phyloP scores from a whole-genome alignment of 371 early-diverging fungal species.

The Mortierella sp. region DNA sequence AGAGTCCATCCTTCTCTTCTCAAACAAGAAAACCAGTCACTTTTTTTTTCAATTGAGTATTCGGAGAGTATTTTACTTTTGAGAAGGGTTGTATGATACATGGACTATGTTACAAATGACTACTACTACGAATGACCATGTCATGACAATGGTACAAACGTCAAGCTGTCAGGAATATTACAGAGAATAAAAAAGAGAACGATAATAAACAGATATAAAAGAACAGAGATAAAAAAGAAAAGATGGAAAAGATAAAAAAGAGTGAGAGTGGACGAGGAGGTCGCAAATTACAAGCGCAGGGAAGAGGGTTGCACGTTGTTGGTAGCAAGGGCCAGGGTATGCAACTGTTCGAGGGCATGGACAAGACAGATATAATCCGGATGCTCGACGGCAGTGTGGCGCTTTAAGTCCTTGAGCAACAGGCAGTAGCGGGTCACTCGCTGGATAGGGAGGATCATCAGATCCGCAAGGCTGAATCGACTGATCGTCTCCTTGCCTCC shows the following conservation, averaged over 20 bases:
- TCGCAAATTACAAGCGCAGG: slow-evolving; percentile 26
- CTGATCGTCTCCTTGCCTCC: slow-evolving; percentile 50
- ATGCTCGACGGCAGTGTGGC: slow-evolving; percentile 75
- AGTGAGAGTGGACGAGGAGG: background rate
- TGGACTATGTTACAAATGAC: slow-evolving; percentile 8
- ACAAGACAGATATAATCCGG: slow-evolving; percentile 72
- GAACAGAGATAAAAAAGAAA: slow-evolving; percentile 12
- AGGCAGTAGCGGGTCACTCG: slow-evolving; percentile 77
- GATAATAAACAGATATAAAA: slow-evolving; percentile 6
- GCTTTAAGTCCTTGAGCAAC: slow-evolving; percentile 75
- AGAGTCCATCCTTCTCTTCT: background rate
- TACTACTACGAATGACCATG: background rate
- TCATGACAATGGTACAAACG: background rate
- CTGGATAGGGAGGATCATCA: slow-evolving; percentile 80
- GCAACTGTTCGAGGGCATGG: slow-evolving; percentile 72
- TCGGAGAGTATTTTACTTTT: background rate
- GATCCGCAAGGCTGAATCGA: slow-evolving; percentile 62
- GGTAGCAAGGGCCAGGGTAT: slow-evolving; percentile 74
- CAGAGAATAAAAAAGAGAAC: background rate
- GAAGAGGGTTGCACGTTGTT: slow-evolving; percentile 72
- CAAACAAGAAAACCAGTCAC: background rate
- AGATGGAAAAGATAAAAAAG: background rate
- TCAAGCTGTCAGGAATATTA: background rate
- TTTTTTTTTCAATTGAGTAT: too few species aligned
- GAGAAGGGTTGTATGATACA: slow-evolving; percentile 12